A percentile compares a stretch with the other conserved stretches of the same genome.
These are phyloP conservation scores for Ceratobasidium sp. DNA, from an alignment of 1,284 basidiomycete genomes.

Conservation along the genomic window DNA sequence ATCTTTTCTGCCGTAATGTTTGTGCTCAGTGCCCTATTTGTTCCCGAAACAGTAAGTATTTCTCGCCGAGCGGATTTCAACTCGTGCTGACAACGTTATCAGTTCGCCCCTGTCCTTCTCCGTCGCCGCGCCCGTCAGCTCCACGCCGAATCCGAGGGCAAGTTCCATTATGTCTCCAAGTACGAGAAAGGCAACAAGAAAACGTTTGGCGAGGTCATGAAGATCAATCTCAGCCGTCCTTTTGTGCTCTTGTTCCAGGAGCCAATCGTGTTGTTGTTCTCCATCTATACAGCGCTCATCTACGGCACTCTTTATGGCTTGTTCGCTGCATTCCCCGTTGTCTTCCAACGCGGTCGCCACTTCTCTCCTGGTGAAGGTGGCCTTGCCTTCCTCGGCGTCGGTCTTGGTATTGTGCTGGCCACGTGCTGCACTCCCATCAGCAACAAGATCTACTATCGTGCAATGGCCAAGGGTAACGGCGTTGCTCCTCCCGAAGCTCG, in stretches of 20 bases:
- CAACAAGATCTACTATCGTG: conserved; percentile 60
- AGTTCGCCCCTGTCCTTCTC: conserved; percentile 73
- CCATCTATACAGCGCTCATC: conserved; percentile 71
- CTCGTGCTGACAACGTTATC: not conserved
- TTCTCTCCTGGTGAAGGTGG: conserved; percentile 67
- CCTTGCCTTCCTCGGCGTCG: conserved; percentile 70
- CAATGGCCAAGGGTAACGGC: conserved; percentile 57
- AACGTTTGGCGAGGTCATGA: conserved; percentile 50
- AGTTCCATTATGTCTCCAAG: conserved; percentile 56
- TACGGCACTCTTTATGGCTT: conserved; percentile 67
- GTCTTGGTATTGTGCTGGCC: conserved; percentile 63
- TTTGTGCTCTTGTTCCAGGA: conserved; percentile 66
- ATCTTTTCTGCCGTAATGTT: conserved; percentile 61
- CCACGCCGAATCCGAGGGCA: conserved; percentile 54
- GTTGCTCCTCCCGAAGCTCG: conserved; percentile 69
- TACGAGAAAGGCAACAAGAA: conserved; percentile 58
- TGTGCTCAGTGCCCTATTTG: conserved; percentile 47
- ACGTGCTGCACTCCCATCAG: conserved; percentile 59
- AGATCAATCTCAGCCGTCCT: conserved; percentile 42
- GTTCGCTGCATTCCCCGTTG: conserved; percentile 66
- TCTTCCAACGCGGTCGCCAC: conserved; percentile 64
- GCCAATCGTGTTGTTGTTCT: conserved; percentile 69
- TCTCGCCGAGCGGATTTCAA: not conserved
- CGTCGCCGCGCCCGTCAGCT: conserved; percentile 62
- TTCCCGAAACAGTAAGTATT: conserved; percentile 52